Evolutionary conservation across 2,329 filamentous ascomycete species (phyloP).

Genomic region (Verticillium isaacii): DNA sequence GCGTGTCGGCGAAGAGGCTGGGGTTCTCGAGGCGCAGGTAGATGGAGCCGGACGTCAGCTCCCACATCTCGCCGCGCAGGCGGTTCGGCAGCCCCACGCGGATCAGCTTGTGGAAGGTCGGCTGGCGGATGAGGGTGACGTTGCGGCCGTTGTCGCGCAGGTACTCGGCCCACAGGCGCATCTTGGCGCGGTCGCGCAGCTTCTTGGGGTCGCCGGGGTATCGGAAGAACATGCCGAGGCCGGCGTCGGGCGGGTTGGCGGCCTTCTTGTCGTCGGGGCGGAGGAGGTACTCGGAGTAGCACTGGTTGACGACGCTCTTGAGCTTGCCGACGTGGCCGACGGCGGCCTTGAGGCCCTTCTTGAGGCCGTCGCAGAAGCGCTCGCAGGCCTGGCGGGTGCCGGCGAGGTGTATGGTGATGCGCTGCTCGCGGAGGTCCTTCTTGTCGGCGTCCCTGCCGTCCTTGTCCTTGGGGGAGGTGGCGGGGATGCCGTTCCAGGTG

Average conservation of each 20-base stretch:
- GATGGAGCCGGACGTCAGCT: slow-evolving; percentile 85
- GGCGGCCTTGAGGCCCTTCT: slow-evolving; percentile 79
- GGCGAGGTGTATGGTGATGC: slow-evolving; percentile 86
- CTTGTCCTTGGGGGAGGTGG: slow-evolving; percentile 50
- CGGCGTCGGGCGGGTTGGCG: slow-evolving; percentile 76
- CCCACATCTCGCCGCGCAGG: slow-evolving; percentile 91
- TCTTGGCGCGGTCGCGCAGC: slow-evolving; percentile 90
- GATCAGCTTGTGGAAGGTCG: slow-evolving; percentile 96
- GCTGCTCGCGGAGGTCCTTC: slow-evolving; percentile 59
- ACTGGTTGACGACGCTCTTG: slow-evolving; percentile 73
- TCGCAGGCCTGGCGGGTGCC: slow-evolving; percentile 87
- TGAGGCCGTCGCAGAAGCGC: slow-evolving; percentile 92
- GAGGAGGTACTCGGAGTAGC: slow-evolving; percentile 84
- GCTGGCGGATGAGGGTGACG: slow-evolving; percentile 85
- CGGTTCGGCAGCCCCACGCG: slow-evolving; percentile 92
- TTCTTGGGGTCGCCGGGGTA: slow-evolving; percentile 96
- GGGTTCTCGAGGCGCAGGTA: slow-evolving; percentile 85
- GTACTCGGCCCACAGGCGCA: slow-evolving; percentile 96
- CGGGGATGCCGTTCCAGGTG: slow-evolving; percentile 78
- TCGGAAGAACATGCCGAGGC: slow-evolving; percentile 84
- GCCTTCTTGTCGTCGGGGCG: slow-evolving; percentile 59
- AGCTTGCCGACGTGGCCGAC: slow-evolving; percentile 86
- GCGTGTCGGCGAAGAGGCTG: slow-evolving; percentile 75
- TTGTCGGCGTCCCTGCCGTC: slow-evolving; percentile 28
- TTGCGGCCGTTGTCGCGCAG: slow-evolving; percentile 93